A percentile compares a stretch with the other conserved stretches of the same genome.
These are phyloP conservation scores for Jamesozyma hellenica DNA, from an alignment of 805 yeast species.

Conservation along the genomic window DNA sequence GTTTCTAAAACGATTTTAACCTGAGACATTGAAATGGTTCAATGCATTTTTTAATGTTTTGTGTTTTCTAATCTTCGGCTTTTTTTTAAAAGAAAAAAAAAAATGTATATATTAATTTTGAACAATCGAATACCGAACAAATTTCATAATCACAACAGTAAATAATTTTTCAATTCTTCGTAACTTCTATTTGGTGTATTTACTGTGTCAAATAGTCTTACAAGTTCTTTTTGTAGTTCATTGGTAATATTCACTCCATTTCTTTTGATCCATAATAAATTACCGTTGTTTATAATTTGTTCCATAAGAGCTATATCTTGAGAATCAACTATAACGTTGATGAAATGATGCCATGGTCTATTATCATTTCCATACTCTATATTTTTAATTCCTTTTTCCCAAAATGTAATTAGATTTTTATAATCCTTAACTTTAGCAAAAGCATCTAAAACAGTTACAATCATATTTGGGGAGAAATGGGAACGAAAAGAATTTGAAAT, in stretches of 20 bases:
- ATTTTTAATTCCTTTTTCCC: constrained; percentile 14
- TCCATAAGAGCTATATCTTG: constrained; percentile 10
- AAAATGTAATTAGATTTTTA: constrained; percentile 16
- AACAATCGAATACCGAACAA: too few relatives aligned
- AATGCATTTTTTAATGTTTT: too few relatives aligned
- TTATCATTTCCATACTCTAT: constrained; percentile 11
- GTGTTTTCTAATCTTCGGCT: too few relatives aligned
- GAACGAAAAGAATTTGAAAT: not conserved
- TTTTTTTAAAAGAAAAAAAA: too few relatives aligned
- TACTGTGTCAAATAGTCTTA: constrained; percentile 7
- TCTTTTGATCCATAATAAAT: constrained; percentile 20
- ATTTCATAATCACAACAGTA: not conserved
- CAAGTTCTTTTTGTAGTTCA: constrained; percentile 10
- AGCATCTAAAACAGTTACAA: constrained; percentile 11
- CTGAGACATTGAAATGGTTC: too few relatives aligned
- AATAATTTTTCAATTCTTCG: not conserved
- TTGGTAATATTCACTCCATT: constrained; percentile 13
- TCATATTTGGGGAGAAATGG: constrained; percentile 7
- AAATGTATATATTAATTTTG: too few relatives aligned
- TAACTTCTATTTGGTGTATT: constrained; percentile 3
- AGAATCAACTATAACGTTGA: constrained; percentile 12
- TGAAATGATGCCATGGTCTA: constrained; percentile 22
- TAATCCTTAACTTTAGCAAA: constrained; percentile 17
- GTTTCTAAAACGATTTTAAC: too few relatives aligned
- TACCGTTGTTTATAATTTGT: constrained; percentile 15